Conservation (phyloP, 2,329 filamentous ascomycete genomes). For the Clonostachys solani region DNA sequence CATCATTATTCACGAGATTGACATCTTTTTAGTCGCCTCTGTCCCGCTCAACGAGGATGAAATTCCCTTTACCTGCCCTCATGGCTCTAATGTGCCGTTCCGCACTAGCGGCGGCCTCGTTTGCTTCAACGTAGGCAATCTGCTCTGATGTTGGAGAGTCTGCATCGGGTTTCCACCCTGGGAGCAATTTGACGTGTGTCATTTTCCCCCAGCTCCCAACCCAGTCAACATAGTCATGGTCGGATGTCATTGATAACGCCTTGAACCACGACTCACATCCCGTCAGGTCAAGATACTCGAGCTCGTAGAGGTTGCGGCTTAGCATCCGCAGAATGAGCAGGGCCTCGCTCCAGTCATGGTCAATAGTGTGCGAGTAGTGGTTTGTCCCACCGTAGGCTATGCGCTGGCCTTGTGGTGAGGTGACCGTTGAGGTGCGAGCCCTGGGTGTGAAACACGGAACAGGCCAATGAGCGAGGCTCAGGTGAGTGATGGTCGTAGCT, state of each 20-base stretch:
- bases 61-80: slow-evolving; percentile 42
- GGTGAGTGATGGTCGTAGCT: slow-evolving; percentile 51
- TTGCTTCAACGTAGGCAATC: slow-evolving; percentile 24
- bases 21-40: slow-evolving; percentile 5
- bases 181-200: slow-evolving; percentile 34
- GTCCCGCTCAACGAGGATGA: slow-evolving; percentile 44
- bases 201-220: slow-evolving; percentile 48
- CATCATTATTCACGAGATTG: neutral
- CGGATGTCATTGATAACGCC: slow-evolving; percentile 35
- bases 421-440: slow-evolving; percentile 41
- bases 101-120: slow-evolving; percentile 31
- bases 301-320: slow-evolving; percentile 47
- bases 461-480: slow-evolving; percentile 60
- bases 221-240: slow-evolving; percentile 50
- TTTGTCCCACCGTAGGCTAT: slow-evolving; percentile 52
- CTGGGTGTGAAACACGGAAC: slow-evolving; percentile 53
- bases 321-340: slow-evolving; percentile 50
- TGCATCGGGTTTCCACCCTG: slow-evolving; percentile 33
- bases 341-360: slow-evolving; percentile 57
- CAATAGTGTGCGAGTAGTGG: slow-evolving; percentile 52
- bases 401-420: slow-evolving; percentile 33
- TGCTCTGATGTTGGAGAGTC: slow-evolving; percentile 24
- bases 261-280: slow-evolving; percentile 53
- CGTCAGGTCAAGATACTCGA: slow-evolving; percentile 59
- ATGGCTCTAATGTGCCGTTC: slow-evolving; percentile 42